Evolutionary conservation across 2,329 filamentous ascomycete species (phyloP).

Genomic region (Fonsecaea monophora): DNA sequence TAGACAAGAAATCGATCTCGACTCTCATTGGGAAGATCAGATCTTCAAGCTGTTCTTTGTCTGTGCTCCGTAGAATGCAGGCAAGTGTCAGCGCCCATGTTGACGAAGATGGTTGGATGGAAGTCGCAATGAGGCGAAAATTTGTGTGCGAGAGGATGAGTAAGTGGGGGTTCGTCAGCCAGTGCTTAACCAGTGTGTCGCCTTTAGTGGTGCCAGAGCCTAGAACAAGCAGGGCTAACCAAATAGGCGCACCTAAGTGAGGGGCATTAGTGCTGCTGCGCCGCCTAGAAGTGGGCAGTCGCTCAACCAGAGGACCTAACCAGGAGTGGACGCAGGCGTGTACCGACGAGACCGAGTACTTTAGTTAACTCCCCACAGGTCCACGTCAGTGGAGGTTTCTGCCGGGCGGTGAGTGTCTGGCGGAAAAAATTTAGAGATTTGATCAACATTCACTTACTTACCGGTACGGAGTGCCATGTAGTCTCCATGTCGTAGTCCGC

Average conservation of each 20-base stretch:
- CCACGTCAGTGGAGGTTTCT: conserved; percentile 12
- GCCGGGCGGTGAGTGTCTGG: conserved; percentile 18
- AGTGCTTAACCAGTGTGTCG: not conserved
- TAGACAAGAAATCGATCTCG: not conserved
- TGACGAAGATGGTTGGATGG: conserved; percentile 7
- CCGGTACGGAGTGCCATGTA: not conserved
- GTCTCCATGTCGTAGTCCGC: not conserved
- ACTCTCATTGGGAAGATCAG: not conserved
- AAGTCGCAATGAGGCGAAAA: not conserved
- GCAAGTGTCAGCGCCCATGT: not conserved
- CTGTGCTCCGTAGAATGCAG: not conserved
- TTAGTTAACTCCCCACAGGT: not conserved
- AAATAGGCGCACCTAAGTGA: not conserved
- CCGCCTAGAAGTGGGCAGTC: not conserved
- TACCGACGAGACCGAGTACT: not conserved
- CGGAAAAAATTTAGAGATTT: conserved; percentile 1
- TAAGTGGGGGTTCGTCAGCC: not conserved
- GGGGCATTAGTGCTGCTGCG: not conserved
- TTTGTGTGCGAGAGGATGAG: conserved; percentile 1
- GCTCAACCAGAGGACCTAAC: not conserved
- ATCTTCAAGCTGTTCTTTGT: not conserved
- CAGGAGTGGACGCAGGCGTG: not conserved
- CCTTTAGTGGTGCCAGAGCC: not conserved
- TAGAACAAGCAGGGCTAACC: not conserved
- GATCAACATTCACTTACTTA: not conserved